These are phyloP conservation scores for Kluyveromyces sp. DNA, from an alignment of 1,139 yeast genomes.

Conservation along the genomic window DNA sequence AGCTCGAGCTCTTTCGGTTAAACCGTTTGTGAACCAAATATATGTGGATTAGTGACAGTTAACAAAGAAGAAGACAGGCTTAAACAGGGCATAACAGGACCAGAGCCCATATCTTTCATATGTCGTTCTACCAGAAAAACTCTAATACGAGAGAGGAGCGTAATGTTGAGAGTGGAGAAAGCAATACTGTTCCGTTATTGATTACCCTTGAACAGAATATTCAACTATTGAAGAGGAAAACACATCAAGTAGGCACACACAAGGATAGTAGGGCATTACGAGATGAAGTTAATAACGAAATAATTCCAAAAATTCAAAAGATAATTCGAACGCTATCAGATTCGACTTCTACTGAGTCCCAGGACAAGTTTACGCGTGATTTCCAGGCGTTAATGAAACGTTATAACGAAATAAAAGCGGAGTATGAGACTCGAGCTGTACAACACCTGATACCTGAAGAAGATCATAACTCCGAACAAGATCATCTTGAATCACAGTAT, in stretches of 20 bases:
- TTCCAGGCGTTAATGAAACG: slow-evolving; percentile 35
- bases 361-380: slow-evolving; percentile 37
- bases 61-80: too few species aligned
- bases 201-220: slow-evolving; percentile 41
- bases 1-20: too few species aligned
- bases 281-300: slow-evolving; percentile 32
- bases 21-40: too few species aligned
- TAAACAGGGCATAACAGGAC: slow-evolving; percentile 13
- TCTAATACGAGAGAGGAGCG: slow-evolving; percentile 14
- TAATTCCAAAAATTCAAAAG: slow-evolving; percentile 19
- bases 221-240: slow-evolving; percentile 42
- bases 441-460: slow-evolving; percentile 22
- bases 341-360: slow-evolving; percentile 30
- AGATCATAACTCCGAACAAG: slow-evolving; percentile 6
- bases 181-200: slow-evolving; percentile 18
- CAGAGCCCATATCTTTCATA: background rate
- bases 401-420: slow-evolving; percentile 34
- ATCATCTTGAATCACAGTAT: slow-evolving; percentile 8
- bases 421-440: slow-evolving; percentile 33
- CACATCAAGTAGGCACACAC: slow-evolving; percentile 47
- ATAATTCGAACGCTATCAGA: slow-evolving; percentile 22
- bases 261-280: slow-evolving; percentile 43
- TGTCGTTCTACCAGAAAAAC: slow-evolving; percentile 13
- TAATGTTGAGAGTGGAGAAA: slow-evolving; percentile 10
- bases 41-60: too few species aligned